Evolutionary conservation across 2,329 filamentous ascomycete species (phyloP).

Genomic region (Septoria petroselini): DNA sequence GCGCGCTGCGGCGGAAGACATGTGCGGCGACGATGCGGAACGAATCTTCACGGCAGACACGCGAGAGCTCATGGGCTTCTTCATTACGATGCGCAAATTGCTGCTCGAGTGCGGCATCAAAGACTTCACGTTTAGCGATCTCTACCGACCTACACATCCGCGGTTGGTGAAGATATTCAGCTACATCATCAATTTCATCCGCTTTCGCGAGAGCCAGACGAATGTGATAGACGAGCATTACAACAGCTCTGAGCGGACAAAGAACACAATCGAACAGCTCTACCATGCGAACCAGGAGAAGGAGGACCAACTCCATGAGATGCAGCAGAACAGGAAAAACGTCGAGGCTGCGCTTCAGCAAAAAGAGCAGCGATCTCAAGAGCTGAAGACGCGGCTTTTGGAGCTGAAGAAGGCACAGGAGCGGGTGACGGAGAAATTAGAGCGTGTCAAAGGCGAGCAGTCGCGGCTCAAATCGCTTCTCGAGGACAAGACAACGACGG

Average conservation of each 20-base stretch:
- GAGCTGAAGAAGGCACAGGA: slow-evolving; percentile 81
- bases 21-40: slow-evolving; percentile 80
- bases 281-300: slow-evolving; percentile 85
- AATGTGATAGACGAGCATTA: slow-evolving; percentile 87
- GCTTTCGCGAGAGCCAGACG: slow-evolving; percentile 92
- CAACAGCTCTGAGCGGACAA: slow-evolving; percentile 83
- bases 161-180: slow-evolving; percentile 93
- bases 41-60: slow-evolving; percentile 77
- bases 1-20: slow-evolving; percentile 83
- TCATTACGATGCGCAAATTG: slow-evolving; percentile 74
- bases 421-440: slow-evolving; percentile 74
- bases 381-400: slow-evolving; percentile 75
- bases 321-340: slow-evolving; percentile 73
- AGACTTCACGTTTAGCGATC: slow-evolving; percentile 89
- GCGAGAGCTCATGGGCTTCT: slow-evolving; percentile 94
- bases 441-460: slow-evolving; percentile 79
- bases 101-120: slow-evolving; percentile 83
- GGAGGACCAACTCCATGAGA: slow-evolving; percentile 73
- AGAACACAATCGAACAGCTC: slow-evolving; percentile 80
- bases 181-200: slow-evolving; percentile 97
- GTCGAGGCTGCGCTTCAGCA: slow-evolving; percentile 80
- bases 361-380: slow-evolving; percentile 81
- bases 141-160: slow-evolving; percentile 86
- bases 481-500: slow-evolving; percentile 68
- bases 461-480: slow-evolving; percentile 67